Percentiles rank a stretch among this genome's conserved stretches.
These are phyloP conservation scores for Chrysoporthe puriensis DNA, from an alignment of 2,329 filamentous ascomycete species.

Conservation along the genomic window DNA sequence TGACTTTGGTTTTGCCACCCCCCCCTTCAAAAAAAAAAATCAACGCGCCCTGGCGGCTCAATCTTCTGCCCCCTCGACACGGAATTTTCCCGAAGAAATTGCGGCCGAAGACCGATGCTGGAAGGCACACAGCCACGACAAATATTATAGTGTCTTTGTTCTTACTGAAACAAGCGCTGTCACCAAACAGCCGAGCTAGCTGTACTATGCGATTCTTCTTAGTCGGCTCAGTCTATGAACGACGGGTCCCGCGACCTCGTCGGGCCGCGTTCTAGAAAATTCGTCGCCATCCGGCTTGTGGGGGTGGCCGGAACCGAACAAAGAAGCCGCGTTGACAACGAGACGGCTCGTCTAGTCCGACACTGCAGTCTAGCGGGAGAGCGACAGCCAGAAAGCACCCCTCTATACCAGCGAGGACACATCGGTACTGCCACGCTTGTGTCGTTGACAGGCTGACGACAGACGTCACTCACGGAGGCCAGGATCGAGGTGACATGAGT, in stretches of 20 bases:
- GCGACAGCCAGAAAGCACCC: not conserved
- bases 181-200: not conserved
- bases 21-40: not conserved
- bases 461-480: not conserved
- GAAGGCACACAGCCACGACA: not conserved
- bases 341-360: not conserved
- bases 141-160: not conserved
- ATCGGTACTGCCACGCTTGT: not conserved
- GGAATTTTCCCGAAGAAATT: not conserved
- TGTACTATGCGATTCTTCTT: not conserved
- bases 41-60: not conserved
- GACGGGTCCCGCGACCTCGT: not conserved
- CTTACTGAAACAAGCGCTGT: not conserved
- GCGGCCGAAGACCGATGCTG: not conserved
- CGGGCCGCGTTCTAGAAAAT: not conserved
- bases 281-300: not conserved
- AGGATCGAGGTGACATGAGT: not conserved
- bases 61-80: not conserved
- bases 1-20: not conserved
- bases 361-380: not conserved
- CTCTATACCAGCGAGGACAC: not conserved
- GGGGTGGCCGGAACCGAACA: not conserved
- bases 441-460: not conserved
- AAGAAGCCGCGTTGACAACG: too few relatives aligned
- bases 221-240: not conserved